Conservation (phyloP, 1,284 basidiomycete species). For the Cryptococcus wingfieldii region DNA sequence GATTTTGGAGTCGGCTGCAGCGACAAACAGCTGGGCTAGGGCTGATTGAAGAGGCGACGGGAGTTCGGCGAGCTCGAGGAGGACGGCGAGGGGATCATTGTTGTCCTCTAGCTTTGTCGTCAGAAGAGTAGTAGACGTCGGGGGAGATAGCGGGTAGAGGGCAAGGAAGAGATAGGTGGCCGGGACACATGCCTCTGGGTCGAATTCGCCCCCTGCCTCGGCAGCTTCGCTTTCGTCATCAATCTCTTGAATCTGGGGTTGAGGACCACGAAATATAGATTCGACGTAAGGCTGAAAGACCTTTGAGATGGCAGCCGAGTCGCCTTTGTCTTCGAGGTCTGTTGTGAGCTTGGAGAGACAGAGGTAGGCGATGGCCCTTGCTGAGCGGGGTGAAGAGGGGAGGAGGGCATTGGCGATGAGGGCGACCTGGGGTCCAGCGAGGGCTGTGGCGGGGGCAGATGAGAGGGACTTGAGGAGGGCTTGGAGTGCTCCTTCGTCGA, state of each 20-base stretch:
- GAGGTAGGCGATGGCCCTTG: conserved; percentile 24
- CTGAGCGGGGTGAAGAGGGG: conserved; percentile 13
- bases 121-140: conserved; percentile 19
- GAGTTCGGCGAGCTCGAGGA: conserved; percentile 43
- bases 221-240: conserved; percentile 1
- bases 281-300: not conserved
- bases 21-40: conserved; percentile 65
- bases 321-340: not conserved
- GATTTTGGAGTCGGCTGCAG: conserved; percentile 65
- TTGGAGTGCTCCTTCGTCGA: conserved; percentile 6
- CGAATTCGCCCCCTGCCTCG: not conserved
- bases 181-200: conserved; percentile 16
- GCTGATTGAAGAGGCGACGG: conserved; percentile 45
- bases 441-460: not conserved
- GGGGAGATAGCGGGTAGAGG: conserved; percentile 29
- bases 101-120: conserved; percentile 17
- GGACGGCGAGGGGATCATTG: conserved; percentile 26
- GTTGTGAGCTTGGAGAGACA: conserved; percentile 21
- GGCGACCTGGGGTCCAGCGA: conserved; percentile 10
- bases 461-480: conserved; percentile 5
- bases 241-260: not conserved
- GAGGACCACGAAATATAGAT: not conserved
- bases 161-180: conserved; percentile 24
- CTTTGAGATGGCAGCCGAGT: not conserved
- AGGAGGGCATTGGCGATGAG: conserved; percentile 23